These are phyloP conservation scores for Botrytis tulipae DNA, from an alignment of 2,329 filamentous ascomycete genomes.

Conservation along the genomic window DNA sequence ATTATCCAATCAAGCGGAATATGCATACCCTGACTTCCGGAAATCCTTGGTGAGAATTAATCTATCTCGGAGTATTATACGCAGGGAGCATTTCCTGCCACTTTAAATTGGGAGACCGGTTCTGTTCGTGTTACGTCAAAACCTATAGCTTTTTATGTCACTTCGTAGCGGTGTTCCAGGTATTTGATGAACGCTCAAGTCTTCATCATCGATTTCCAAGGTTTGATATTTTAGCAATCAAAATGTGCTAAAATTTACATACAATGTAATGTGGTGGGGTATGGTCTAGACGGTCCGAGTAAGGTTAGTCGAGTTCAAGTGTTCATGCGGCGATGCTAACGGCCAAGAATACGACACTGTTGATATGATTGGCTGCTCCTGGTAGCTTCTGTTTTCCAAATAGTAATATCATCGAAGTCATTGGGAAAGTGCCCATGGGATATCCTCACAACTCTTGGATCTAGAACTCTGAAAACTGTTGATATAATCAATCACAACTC, in stretches of 20 bases:
- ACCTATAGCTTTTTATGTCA: background rate
- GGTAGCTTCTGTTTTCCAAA: background rate
- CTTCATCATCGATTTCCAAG: background rate
- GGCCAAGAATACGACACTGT: background rate
- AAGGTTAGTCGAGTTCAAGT: no score
- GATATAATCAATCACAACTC: background rate
- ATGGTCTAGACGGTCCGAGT: background rate
- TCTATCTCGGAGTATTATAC: constrained; percentile 8
- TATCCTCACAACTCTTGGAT: background rate
- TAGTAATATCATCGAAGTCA: background rate
- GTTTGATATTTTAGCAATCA: background rate
- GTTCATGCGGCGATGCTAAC: background rate
- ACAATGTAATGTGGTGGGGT: background rate
- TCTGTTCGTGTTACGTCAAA: background rate
- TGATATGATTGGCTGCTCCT: background rate
- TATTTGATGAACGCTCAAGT: background rate
- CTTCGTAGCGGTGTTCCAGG: background rate
- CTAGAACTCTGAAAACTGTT: background rate
- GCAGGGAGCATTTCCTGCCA: constrained; percentile 15
- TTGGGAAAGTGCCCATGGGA: background rate
- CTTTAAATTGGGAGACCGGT: background rate
- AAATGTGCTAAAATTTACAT: background rate
- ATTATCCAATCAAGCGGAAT: background rate
- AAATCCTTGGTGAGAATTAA: background rate
- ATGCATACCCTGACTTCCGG: constrained; percentile 1